A percentile compares a stretch with the other conserved stretches of the same genome.
These are phyloP conservation scores for Xylaria venustula DNA, from an alignment of 495 filamentous ascomycete species.

Conservation along the genomic window DNA sequence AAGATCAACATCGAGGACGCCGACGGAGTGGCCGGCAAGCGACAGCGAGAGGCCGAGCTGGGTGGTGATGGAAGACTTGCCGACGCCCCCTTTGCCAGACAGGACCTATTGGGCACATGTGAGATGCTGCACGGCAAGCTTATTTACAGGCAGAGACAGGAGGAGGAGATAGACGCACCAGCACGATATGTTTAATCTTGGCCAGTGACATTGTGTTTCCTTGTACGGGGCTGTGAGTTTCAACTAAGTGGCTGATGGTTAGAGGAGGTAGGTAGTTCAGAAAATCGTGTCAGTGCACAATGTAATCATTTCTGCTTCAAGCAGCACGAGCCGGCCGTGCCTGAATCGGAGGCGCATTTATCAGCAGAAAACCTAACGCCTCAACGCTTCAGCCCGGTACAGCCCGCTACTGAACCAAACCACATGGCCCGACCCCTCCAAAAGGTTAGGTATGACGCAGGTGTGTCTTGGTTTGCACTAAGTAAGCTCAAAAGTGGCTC, in stretches of 20 bases:
- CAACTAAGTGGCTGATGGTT: no score
- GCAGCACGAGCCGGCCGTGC: slow-evolving; percentile 1
- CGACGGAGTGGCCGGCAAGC: slow-evolving; percentile 79
- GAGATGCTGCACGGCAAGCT: not conserved
- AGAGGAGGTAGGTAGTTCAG: no score
- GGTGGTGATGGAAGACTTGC: slow-evolving; percentile 94
- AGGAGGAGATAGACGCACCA: slow-evolving; percentile 40
- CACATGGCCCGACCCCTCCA: not conserved
- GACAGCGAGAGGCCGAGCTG: slow-evolving; percentile 91
- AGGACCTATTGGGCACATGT: slow-evolving; percentile 52
- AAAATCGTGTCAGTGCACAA: not conserved
- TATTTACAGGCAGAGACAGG: not conserved
- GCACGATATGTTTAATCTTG: slow-evolving; percentile 59
- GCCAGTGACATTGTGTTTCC: slow-evolving; percentile 53
- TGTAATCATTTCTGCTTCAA: not conserved
- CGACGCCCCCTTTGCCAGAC: slow-evolving; percentile 96
- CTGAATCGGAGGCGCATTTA: slow-evolving; percentile 30
- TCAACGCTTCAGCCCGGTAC: not conserved
- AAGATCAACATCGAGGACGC: slow-evolving; percentile 93
- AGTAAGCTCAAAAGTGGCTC: no score
- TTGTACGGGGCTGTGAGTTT: no score
- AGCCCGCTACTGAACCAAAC: not conserved
- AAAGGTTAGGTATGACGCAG: slow-evolving; percentile 8
- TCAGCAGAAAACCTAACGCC: slow-evolving; percentile 23
- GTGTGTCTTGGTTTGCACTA: not conserved